Evolutionary conservation across 139 green algal species (phyloP), one percentile per base, ranked within the genome.

Genomic region (Haematococcus lacustris): DNA sequence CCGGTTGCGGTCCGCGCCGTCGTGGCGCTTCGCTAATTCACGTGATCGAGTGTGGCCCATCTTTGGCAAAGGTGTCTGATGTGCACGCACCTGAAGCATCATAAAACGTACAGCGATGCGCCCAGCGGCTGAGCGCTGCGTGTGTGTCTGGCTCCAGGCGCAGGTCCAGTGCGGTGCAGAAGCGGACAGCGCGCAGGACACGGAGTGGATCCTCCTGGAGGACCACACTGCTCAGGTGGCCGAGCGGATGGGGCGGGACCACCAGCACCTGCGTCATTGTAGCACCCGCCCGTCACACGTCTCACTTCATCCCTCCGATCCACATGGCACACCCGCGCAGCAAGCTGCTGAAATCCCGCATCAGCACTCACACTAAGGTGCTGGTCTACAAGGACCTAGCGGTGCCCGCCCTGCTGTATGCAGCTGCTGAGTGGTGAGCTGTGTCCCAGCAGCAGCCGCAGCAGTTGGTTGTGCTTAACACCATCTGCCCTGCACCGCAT

Each of bases 131-230:
- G 30, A 77, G 32, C 64, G 28, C 47, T 3, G 25, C 63, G 63
- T 68, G 66, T 1, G 74, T 81, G 21, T 69, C 51, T 0, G 71
- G 38, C 4, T 76, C 70, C 43, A 80, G 26, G 7, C 1, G 9
- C 26, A 85, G 65, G 0, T 68, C 69, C 57, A 85, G 28, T n/a
- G 61, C 38, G 5, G 61, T 51, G 0, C 59, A 68, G 53, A 85
- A 72, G 32, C 92, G 83, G 57, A 96, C 82, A 1, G 87, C 87
- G 2, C 92, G 76, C 76, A 97, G 77, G 76, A 97, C 91, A 2
- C 93, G 82, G 68, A 98, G 78, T 3, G 93, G 93, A 75, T 98
- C 92, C 77, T 76, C 74, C 37, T 43, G 13, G 32, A 79, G 50
- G 2, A 71, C 34, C 2, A 6, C 34, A n/a, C 33, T 64, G 47